Evolutionary conservation across 108 stramenopile species (phyloP), one percentile per base, ranked within the genome.

Genomic region (Cyclostephanos tholiformis): DNA sequence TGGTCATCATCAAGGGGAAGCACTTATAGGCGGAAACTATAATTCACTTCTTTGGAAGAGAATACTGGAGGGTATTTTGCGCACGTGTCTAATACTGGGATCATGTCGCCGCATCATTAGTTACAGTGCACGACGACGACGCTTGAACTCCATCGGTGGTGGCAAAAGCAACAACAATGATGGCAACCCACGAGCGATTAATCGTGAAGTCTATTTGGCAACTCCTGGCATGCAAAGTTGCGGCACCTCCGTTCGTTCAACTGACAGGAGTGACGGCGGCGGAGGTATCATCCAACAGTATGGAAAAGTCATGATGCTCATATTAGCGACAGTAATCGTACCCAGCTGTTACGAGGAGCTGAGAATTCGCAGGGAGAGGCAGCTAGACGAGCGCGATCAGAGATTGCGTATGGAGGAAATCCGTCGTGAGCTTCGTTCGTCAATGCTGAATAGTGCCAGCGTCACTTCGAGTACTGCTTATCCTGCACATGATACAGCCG

Each of bases 151-250:
- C 30, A 58, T 12, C 57, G 29, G 25, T 16, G 6, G 32, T 48
- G 11, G 19, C 4, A 38, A 41, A 17, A 16, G 44, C 50, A 43
- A 6, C n/a, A 57, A 69, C 51, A 55, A 12, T 38, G 29, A 32
- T 13, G 14, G 14, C 19, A 62, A 71, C 4, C 53, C 58, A 59
- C 52, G 14, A 36, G 26, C 56, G 25, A 36, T 39, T 62, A 56
- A 60, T 65, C 52, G 36, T 22, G 60, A 48, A 23, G 26, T 75
- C 38, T 53, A 57, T 46, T 38, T 82, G 53, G 48, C 44, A 46
- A 82, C 81, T 41, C 81, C 81, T 20, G 81, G 75, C 22, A 82
- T 82, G 81, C 59, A 50, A 43, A 75, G 49, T 63, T 72, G 72
- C 50, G 81, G 81, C 41, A 72, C 76, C 65, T 58, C 62, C 10